Evolutionary conservation across 129 eudicot genomes (phyloP).

Genomic region (Helianthus annuus): HanXRQr2.0-SUNRISE NC_035438.2:128869449-128869948

Average conservation of each 20-base stretch:
- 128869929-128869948: slow-evolving; percentile 49
- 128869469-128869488: slow-evolving; percentile 35
- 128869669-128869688: slow-evolving; percentile 41
- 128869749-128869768: slow-evolving; percentile 49
- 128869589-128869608: slow-evolving; percentile 55
- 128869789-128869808: slow-evolving; percentile 32
- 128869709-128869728: slow-evolving; percentile 52
- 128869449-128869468: slow-evolving; percentile 33
- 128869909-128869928: slow-evolving; percentile 33
- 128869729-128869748: slow-evolving; percentile 48
- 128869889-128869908: slow-evolving; percentile 19
- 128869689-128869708: slow-evolving; percentile 49
- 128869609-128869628: slow-evolving; percentile 47
- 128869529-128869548: slow-evolving; percentile 39
- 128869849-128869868: slow-evolving; percentile 48
- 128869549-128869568: slow-evolving; percentile 41
- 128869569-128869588: slow-evolving; percentile 49
- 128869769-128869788: slow-evolving; percentile 50
- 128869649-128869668: slow-evolving; percentile 39
- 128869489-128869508: slow-evolving; percentile 48
- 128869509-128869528: slow-evolving; percentile 31
- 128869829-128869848: slow-evolving; percentile 48
- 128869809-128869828: slow-evolving; percentile 43
- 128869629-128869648: slow-evolving; percentile 37
- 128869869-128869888: slow-evolving; percentile 56